Evolutionary conservation across 495 filamentous ascomycete genomes (phyloP).

Genomic region (Echria macrotheca): DNA sequence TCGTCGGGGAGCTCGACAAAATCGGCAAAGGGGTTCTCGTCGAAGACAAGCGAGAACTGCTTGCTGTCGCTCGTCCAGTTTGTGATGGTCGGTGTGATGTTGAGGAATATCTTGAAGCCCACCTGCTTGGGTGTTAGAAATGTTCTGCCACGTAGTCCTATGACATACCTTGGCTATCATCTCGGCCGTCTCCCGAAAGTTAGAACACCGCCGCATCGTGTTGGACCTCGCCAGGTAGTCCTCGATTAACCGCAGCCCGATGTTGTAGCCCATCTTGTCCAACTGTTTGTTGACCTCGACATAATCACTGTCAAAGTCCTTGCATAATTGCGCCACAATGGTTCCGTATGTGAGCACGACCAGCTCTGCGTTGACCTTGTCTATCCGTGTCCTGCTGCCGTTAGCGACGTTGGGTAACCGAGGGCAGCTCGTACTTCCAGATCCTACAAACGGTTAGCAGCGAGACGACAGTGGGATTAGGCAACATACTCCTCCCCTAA

Average conservation of each 20-base stretch:
- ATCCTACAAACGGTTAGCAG: constrained; percentile 51
- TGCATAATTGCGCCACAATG: constrained; percentile 92
- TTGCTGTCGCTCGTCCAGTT: constrained; percentile 96
- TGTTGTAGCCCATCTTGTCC: constrained; percentile 99
- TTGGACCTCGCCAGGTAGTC: constrained; percentile 95
- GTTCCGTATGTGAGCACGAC: constrained; percentile 97
- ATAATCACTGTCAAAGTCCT: constrained; percentile 91
- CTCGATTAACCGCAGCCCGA: constrained; percentile 91
- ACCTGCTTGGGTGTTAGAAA: constrained; percentile 49
- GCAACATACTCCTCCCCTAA: constrained; percentile 91
- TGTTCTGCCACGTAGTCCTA: background rate
- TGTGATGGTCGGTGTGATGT: constrained; percentile 89
- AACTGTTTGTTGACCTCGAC: constrained; percentile 92
- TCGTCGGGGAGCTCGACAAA: constrained; percentile 98
- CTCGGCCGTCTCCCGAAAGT: constrained; percentile 92
- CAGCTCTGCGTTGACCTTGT: constrained; percentile 81
- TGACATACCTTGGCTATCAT: constrained; percentile 83
- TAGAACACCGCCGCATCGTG: constrained; percentile 74
- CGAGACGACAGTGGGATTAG: background rate
- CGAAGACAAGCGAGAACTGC: constrained; percentile 91
- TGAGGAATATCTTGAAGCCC: constrained; percentile 98
- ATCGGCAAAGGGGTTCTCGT: constrained; percentile 94
- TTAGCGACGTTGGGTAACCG: too few relatives aligned
- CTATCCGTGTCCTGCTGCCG: constrained; percentile 58
- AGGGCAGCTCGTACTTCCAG: constrained; percentile 95